Base-by-base conservation (phyloP, 164 flowering plant genomes). In the Amborella trichopoda region DNA sequence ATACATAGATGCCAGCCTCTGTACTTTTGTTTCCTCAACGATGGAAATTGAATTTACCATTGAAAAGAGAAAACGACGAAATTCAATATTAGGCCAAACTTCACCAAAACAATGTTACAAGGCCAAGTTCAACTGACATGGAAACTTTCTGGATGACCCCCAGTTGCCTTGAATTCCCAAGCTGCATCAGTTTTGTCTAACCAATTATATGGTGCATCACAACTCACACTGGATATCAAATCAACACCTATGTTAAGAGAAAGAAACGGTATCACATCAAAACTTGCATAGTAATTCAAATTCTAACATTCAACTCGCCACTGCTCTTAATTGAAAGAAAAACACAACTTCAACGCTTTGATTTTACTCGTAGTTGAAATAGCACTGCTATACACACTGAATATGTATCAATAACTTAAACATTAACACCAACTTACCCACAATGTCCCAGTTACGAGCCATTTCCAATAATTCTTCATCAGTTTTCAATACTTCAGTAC, bases 191-290 rank as follows among this genome's bases (percentile, higher is more conserved):
- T 86, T 67, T 48, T 72, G 44, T 81, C 81, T 50, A 71, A 70
- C 96, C 96, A 86, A 58, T 80, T 70, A 60, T 75, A 81, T 19
- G 96, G 90, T 23, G 76, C 58, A 32, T 69, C 54, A 56, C 96
- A 83, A 26, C 90, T 61, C n/a, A 83, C 87, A 25, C 68, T 80
- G 60, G 82, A 78, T 22, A 86, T 83, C 56, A 83, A 65, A 69
- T 86, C 96, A 64, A 83, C 68, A 45, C 96, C 96, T 86, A 70
- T n/a, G n/a, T n/a, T n/a, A n/a, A n/a, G n/a, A n/a, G n/a, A n/a
- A n/a, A n/a, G n/a, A n/a, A n/a, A n/a, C n/a, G n/a, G n/a, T n/a
- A n/a, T n/a, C n/a, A n/a, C n/a, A n/a, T n/a, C n/a, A n/a, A n/a
- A n/a, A n/a, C n/a, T n/a, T n/a, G n/a, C n/a, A n/a, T n/a, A n/a